Conservation (phyloP, 1,139 yeast genomes). For the Scheffersomyces titani region DNA sequence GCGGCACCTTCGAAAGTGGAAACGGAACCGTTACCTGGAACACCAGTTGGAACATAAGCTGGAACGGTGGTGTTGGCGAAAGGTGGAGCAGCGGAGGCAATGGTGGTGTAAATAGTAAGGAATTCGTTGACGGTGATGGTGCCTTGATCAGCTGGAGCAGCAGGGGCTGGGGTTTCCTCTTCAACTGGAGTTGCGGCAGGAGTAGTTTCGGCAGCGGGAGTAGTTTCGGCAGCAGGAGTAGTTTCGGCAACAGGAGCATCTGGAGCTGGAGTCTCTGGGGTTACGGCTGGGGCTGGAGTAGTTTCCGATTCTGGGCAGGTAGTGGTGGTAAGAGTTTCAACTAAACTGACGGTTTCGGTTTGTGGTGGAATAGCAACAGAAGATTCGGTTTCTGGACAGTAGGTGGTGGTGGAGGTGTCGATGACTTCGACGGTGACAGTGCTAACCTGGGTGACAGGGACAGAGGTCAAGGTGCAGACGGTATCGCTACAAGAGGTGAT, state of each 20-base stretch:
- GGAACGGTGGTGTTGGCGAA: constrained; percentile 6
- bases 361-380: constrained; percentile 7
- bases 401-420: constrained; percentile 9
- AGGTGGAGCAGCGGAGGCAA: constrained; percentile 2
- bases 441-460: constrained; percentile 7
- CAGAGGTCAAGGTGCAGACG: constrained; percentile 21
- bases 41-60: neutral
- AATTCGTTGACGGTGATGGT: neutral
- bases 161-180: constrained; percentile 8
- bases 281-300: constrained; percentile 6
- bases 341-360: constrained; percentile 8
- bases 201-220: constrained; percentile 17
- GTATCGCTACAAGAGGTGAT: constrained; percentile 20
- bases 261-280: constrained; percentile 1
- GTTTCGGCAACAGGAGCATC: constrained; percentile 4
- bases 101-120: constrained; percentile 1
- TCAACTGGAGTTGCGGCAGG: constrained; percentile 13
- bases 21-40: constrained; percentile 1
- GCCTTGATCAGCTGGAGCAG: constrained; percentile 4
- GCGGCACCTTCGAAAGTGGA: constrained; percentile 9
- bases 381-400: constrained; percentile 12
- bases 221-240: constrained; percentile 9
- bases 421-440: constrained; percentile 6
- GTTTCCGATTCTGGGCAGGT: constrained; percentile 11
- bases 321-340: constrained; percentile 9